phyloP scores from a whole-genome alignment of 176 grass and related monocot genomes.

The Phyllostachys edulis region DNA sequence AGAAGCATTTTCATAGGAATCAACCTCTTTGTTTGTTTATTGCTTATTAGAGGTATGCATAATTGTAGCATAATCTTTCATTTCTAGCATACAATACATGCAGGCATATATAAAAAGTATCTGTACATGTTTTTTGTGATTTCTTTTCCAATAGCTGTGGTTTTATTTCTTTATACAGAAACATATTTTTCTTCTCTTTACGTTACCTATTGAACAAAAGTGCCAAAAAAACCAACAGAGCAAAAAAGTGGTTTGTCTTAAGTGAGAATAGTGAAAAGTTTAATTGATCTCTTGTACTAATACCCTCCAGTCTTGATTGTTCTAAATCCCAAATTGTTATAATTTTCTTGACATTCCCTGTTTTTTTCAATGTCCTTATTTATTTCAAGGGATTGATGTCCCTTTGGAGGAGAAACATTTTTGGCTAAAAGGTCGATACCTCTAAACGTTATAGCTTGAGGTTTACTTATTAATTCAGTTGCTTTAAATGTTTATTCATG shows the following conservation, averaged over 20 bases:
- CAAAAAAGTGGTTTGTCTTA: slow-evolving; percentile 83
- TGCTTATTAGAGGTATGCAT: neutral
- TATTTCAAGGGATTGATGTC: slow-evolving; percentile 22
- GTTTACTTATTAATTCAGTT: neutral
- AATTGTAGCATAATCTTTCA: neutral
- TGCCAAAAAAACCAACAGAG: slow-evolving; percentile 92
- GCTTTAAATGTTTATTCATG: slow-evolving; percentile 27
- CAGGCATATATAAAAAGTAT: slow-evolving; percentile 8
- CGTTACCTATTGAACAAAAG: slow-evolving; percentile 90
- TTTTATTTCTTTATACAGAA: slow-evolving; percentile 14
- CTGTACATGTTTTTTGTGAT: neutral
- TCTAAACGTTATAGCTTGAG: neutral
- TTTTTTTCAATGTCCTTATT: neutral
- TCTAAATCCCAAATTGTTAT: slow-evolving; percentile 23
- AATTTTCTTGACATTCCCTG: neutral
- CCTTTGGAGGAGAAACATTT: slow-evolving; percentile 95
- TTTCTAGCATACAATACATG: neutral
- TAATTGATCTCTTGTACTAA: slow-evolving; percentile 30
- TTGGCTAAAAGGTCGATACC: slow-evolving; percentile 76
- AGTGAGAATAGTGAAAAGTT: slow-evolving; percentile 97
- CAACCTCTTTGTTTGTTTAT: neutral
- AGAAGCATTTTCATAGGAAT: slow-evolving; percentile 1
- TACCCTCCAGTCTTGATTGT: neutral
- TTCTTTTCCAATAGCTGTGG: neutral
- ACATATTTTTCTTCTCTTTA: slow-evolving; percentile 31